Conservation (phyloP, 129 eudicot genomes). For the Pseudognaphalium luteoalbum region DNA sequence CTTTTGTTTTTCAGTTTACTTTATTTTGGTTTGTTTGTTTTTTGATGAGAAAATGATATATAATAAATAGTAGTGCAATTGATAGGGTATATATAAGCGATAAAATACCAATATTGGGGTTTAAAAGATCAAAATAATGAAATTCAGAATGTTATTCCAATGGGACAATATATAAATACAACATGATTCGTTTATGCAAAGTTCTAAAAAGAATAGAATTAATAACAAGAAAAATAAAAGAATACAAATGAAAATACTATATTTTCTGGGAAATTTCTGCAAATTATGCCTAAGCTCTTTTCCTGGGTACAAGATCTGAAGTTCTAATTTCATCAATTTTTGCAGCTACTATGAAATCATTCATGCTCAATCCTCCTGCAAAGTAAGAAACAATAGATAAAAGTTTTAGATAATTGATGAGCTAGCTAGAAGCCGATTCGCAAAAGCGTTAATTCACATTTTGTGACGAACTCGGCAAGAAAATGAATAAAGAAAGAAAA, state of each 20-base stretch:
- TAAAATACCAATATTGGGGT: neutral
- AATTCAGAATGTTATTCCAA: neutral
- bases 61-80: neutral
- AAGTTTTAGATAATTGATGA: neutral
- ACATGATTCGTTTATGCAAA: conserved; percentile 4
- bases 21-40: neutral
- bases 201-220: neutral
- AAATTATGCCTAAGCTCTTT: conserved; percentile 84
- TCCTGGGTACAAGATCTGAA: conserved; percentile 84
- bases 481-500: neutral
- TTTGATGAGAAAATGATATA: neutral
- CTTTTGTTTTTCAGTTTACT: too few relatives aligned
- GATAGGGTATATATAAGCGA: neutral
- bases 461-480: neutral
- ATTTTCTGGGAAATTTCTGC: conserved; percentile 10
- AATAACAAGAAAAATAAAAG: neutral
- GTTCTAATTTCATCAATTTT: conserved; percentile 73
- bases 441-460: too few relatives aligned
- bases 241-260: conserved; percentile 11
- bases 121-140: conserved; percentile 10
- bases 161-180: conserved; percentile 3
- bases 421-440: neutral
- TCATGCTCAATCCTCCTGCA: conserved; percentile 87
- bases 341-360: conserved; percentile 95
- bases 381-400: neutral